Evolutionary conservation across 2,329 filamentous ascomycete species (phyloP).

Genomic region (Meredithiella fracta): DNA sequence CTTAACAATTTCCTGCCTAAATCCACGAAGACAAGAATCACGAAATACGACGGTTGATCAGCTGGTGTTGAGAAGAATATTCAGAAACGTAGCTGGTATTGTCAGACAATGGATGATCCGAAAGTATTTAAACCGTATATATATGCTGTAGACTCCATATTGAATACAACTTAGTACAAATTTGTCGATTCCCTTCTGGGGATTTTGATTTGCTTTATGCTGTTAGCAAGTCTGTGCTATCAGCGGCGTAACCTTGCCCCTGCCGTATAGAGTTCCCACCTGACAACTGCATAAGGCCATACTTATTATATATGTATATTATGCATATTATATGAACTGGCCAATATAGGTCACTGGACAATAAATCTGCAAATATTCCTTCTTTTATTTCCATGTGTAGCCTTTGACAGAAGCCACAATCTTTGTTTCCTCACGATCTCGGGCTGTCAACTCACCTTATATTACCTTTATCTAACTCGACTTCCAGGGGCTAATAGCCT

Average conservation of each 20-base stretch:
- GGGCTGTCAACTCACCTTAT: neutral
- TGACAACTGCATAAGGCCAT: neutral
- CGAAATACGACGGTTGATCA: neutral
- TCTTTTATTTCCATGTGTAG: no score
- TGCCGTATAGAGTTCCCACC: neutral
- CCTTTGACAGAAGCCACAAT: no score
- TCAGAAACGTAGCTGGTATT: neutral
- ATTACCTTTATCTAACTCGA: neutral
- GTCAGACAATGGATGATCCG: neutral
- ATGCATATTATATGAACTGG: no score
- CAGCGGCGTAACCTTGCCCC: neutral
- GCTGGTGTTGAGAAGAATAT: neutral
- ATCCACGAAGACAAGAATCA: neutral
- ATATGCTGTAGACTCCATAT: neutral
- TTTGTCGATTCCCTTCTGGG: no score
- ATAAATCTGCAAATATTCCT: no score
- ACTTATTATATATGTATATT: no score
- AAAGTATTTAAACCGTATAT: neutral
- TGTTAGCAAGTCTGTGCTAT: neutral
- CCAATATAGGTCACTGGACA: no score
- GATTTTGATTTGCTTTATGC: neutral
- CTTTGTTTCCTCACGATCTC: no score
- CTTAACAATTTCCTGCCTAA: neutral
- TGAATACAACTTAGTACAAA: neutral
- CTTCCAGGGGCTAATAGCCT: neutral